phyloP scores from a whole-genome alignment of 1,284 basidiomycete genomes.

The Malassezia nana region DNA sequence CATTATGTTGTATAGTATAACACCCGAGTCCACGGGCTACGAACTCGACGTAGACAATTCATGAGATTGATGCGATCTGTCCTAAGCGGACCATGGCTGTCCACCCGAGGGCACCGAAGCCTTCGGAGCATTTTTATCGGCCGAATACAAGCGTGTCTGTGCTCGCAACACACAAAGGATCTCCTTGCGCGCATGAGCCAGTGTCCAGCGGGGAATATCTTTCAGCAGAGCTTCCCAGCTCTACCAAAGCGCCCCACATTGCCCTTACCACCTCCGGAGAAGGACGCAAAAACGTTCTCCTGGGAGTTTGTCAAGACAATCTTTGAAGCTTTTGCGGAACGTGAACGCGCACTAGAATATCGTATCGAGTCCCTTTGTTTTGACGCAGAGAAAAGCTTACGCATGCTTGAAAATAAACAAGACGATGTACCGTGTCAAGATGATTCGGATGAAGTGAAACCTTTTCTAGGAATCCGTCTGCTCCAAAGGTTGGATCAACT shows the following conservation, averaged over 20 bases:
- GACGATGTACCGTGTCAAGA: not conserved
- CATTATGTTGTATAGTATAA: no score
- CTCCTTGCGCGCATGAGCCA: not conserved
- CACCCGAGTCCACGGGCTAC: no score
- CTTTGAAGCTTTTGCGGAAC: constrained; percentile 5
- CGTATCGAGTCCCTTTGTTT: constrained; percentile 11
- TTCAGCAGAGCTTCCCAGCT: not conserved
- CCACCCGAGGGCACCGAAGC: no score
- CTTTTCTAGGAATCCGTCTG: constrained; percentile 8
- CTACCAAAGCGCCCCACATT: not conserved
- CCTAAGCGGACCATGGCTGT: no score
- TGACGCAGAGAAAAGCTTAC: not conserved
- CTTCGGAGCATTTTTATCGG: no score
- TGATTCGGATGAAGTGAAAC: not conserved
- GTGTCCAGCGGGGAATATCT: not conserved
- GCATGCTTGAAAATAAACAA: not conserved
- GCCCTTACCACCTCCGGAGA: not conserved
- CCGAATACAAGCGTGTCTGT: not conserved
- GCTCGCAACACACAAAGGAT: not conserved
- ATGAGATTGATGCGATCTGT: no score
- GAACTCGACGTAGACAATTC: no score
- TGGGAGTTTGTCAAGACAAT: not conserved
- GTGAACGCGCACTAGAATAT: constrained; percentile 9
- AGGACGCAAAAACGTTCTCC: not conserved
- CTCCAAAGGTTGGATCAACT: constrained; percentile 14